Conservation (phyloP, 1,284 basidiomycete species). For the Trichosporon sp. region DNA sequence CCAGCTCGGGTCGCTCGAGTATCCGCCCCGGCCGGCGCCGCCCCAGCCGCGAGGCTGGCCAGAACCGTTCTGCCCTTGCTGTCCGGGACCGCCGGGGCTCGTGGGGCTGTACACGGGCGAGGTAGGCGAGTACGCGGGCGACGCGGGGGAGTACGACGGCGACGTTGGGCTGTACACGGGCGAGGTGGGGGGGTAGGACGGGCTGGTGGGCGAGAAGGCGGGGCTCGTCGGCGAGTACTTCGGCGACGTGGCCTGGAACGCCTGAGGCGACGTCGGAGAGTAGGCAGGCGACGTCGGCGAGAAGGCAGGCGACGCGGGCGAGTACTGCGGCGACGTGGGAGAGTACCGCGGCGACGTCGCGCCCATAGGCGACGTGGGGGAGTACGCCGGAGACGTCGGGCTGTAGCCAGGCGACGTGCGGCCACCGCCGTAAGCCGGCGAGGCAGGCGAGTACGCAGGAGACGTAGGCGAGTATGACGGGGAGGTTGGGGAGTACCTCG, state of each 20-base stretch:
- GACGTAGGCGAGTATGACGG: constrained; percentile 66
- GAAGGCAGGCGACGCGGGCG: constrained; percentile 50
- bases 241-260: constrained; percentile 80
- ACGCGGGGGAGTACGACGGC: constrained; percentile 48
- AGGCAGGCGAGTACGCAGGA: constrained; percentile 62
- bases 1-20: constrained; percentile 34
- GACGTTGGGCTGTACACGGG: constrained; percentile 65
- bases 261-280: constrained; percentile 61
- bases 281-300: constrained; percentile 62
- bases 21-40: constrained; percentile 26
- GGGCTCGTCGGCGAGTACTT: constrained; percentile 69
- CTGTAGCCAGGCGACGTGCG: constrained; percentile 48
- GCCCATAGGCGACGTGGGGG: constrained; percentile 32
- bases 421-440: constrained; percentile 66
- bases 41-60: constrained; percentile 23
- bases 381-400: constrained; percentile 47
- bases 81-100: constrained; percentile 61
- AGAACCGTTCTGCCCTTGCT: constrained; percentile 25
- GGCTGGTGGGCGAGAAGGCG: constrained; percentile 70
- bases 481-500: constrained; percentile 85
- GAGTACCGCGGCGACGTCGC: constrained; percentile 36
- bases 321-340: constrained; percentile 39
- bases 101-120: constrained; percentile 66
- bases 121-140: constrained; percentile 50
- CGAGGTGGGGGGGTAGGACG: constrained; percentile 71